phyloP scores from a whole-genome alignment of 371 early-diverging fungal species.

The Mortierella polycephala region DNA sequence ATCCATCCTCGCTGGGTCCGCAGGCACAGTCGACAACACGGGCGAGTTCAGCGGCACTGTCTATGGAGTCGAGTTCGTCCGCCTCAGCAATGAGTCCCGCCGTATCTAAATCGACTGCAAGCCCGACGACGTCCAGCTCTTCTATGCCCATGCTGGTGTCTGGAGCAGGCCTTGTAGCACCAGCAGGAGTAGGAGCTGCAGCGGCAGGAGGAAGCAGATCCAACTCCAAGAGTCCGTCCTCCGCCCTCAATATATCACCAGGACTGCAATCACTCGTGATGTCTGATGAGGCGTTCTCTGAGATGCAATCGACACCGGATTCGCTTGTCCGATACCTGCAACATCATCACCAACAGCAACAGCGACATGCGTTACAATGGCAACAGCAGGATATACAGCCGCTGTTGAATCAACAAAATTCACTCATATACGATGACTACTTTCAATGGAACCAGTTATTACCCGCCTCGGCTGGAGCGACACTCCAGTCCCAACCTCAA shows the following conservation, averaged over 20 bases:
- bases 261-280: constrained; percentile 34
- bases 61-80: not conserved
- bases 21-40: too few relatives aligned
- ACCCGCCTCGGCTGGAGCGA: not conserved
- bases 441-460: constrained; percentile 36
- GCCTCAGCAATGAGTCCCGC: not conserved
- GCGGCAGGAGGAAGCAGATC: constrained; percentile 1
- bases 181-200: not conserved
- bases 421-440: constrained; percentile 49
- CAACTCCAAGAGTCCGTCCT: constrained; percentile 27
- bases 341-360: constrained; percentile 40
- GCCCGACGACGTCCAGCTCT: constrained; percentile 6
- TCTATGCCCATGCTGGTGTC: constrained; percentile 11
- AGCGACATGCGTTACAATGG: constrained; percentile 27
- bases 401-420: constrained; percentile 45
- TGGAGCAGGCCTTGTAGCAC: not conserved
- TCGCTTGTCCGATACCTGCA: constrained; percentile 44
- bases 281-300: constrained; percentile 43
- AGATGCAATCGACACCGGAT: constrained; percentile 29
- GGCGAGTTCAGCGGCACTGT: not conserved
- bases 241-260: constrained; percentile 21
- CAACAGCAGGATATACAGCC: constrained; percentile 41
- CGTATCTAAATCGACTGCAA: not conserved
- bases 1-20: too few relatives aligned
- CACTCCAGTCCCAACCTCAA: not conserved